These are phyloP conservation scores for Rhizopus arrhizus DNA, from an alignment of 371 early-diverging fungal species.

Conservation along the genomic window DNA sequence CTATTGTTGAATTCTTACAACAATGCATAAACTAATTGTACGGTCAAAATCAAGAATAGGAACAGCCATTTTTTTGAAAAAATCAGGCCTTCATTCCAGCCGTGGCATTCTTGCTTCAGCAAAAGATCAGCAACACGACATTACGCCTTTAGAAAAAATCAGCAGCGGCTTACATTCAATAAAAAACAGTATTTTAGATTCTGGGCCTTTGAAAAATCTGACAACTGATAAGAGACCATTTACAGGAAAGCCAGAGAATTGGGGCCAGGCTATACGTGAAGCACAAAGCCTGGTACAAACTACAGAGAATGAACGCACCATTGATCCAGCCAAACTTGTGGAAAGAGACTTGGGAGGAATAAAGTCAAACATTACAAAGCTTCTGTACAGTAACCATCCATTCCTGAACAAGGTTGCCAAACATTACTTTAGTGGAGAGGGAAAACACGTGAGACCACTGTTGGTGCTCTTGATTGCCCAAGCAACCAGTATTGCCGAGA, in stretches of 20 bases:
- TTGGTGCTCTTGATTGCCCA: slow-evolving; percentile 88
- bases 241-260: slow-evolving; percentile 45
- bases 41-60: background rate
- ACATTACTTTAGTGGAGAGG: slow-evolving; percentile 88
- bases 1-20: background rate
- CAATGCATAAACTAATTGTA: slow-evolving; percentile 1
- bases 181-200: slow-evolving; percentile 26
- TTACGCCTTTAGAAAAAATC: slow-evolving; percentile 36
- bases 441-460: slow-evolving; percentile 92
- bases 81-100: slow-evolving; percentile 6
- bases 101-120: slow-evolving; percentile 1
- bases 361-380: slow-evolving; percentile 81
- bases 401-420: slow-evolving; percentile 83
- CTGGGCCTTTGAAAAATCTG: slow-evolving; percentile 16
- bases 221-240: slow-evolving; percentile 32
- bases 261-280: slow-evolving; percentile 59
- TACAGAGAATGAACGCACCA: slow-evolving; percentile 39
- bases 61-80: background rate
- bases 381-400: slow-evolving; percentile 86
- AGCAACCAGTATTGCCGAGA: slow-evolving; percentile 62
- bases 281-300: slow-evolving; percentile 50
- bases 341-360: slow-evolving; percentile 81
- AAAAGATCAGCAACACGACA: slow-evolving; percentile 4
- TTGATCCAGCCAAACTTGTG: slow-evolving; percentile 66
- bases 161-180: slow-evolving; percentile 33